Evolutionary conservation across 2,329 filamentous ascomycete genomes (phyloP), one percentile per base, ranked within the genome.

Genomic region (Colletotrichum gigasporum): DNA sequence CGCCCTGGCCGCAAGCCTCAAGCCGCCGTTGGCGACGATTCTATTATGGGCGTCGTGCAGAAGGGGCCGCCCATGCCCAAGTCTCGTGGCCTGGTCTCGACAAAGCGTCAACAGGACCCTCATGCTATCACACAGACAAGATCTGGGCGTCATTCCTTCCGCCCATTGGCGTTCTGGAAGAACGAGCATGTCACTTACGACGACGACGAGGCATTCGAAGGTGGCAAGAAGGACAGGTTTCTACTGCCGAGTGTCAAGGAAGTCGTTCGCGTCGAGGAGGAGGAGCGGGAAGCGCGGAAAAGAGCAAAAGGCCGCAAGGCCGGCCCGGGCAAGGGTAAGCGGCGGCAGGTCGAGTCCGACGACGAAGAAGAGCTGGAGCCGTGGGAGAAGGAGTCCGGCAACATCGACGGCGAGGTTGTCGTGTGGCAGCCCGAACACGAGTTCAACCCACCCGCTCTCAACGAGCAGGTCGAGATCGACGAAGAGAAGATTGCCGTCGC

Each of bases 141-240:
- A 56, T 95, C 91, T 11, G 94, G 93, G 2, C 88, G 96, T 60
- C 87, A 88, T 54, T 93, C 92, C 9, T 90, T 93, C 66, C 87
- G 88, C 65, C 96, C 94, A 0, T 79, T 97, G 32, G 88, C 92
- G 24, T 97, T 86, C 74, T 98, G 95, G 95, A 89, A 89, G 71
- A 94, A 94, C 69, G 95, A 98, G 74, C 87, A 87, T 56, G 87
- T 91, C 47, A 86, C 93, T 20, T 92, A 89, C 71, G 88, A 90
- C 53, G 82, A 85, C 16, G 85, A 88, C 22, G 87, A 89, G 50
- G 76, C 72, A 26, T 74, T 78, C 42, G 79, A 80, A 26, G 85
- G 85, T 58, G 44, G 70, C 8, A 67, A 64, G 30, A 72, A 76
- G 22, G 72, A 53, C 22, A 72, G 70, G 3, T 90, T 91, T 69